A percentile compares a stretch with the other conserved stretches of the same genome.
Evolutionary conservation across 1,139 yeast species (phyloP).

Genomic region (Pichia sp.): DNA sequence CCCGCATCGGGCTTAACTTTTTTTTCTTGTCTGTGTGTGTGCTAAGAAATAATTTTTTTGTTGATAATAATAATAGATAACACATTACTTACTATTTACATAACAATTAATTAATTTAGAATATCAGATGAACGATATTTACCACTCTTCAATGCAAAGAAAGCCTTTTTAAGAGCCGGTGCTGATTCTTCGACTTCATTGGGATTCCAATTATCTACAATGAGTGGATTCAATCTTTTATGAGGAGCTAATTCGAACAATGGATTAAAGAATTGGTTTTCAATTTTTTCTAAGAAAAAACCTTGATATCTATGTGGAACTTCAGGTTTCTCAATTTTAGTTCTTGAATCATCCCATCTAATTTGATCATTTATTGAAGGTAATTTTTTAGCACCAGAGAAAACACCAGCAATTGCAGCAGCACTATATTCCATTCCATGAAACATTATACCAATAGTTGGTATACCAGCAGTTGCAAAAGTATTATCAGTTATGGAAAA

Average conservation of each 20-base stretch:
- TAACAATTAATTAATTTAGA: constrained; percentile 1
- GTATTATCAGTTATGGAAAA: constrained; percentile 39
- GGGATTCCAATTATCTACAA: constrained; percentile 5
- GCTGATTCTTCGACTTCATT: constrained; percentile 13
- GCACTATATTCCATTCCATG: constrained; percentile 39
- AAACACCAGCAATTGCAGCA: constrained; percentile 44
- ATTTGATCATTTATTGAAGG: constrained; percentile 23
- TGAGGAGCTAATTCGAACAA: constrained; percentile 11
- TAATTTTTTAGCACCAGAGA: constrained; percentile 30
- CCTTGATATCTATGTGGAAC: constrained; percentile 17
- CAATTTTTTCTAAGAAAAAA: constrained; percentile 9
- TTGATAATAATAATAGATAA: too few relatives aligned
- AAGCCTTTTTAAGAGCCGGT: constrained; percentile 13
- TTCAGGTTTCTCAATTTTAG: constrained; percentile 15
- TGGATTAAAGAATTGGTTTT: constrained; percentile 18
- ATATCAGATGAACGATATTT: constrained; percentile 7
- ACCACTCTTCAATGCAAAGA: constrained; percentile 8
- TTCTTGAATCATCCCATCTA: constrained; percentile 19
- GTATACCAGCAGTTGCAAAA: constrained; percentile 36
- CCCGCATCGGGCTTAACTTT: constrained; percentile 32
- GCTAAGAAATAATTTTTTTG: too few relatives aligned
- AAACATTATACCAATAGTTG: constrained; percentile 36
- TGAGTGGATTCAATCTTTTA: constrained; percentile 13
- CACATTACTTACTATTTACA: background rate
- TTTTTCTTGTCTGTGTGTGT: too few relatives aligned